phyloP scores from a whole-genome alignment of 2,329 filamentous ascomycete genomes.

The Neofusicoccum umdonicola region DNA sequence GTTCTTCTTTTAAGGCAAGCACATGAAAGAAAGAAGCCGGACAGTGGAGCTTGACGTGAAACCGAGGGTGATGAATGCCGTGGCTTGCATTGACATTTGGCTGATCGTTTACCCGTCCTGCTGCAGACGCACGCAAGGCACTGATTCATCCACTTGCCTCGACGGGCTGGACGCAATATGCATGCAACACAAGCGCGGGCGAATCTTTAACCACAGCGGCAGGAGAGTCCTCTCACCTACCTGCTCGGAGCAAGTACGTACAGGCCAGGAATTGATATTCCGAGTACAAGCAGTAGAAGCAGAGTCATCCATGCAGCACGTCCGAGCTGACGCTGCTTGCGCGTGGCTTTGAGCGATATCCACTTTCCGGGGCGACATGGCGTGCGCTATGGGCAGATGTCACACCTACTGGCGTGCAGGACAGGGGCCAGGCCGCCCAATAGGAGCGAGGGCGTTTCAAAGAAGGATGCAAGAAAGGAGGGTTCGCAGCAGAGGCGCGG shows the following conservation, averaged over 20 bases:
- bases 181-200: background rate
- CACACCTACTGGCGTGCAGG: background rate
- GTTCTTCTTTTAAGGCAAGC: background rate
- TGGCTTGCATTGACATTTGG: background rate
- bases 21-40: background rate
- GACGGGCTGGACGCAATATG: background rate
- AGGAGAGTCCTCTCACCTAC: background rate
- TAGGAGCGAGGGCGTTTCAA: constrained; percentile 2
- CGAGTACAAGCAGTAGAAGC: background rate
- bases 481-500: background rate
- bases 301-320: background rate
- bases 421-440: background rate
- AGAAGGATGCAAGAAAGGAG: constrained; percentile 7
- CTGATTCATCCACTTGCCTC: background rate
- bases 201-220: background rate
- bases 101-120: background rate
- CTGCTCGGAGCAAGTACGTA: too few relatives aligned
- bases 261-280: background rate
- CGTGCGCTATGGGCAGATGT: constrained; percentile 8
- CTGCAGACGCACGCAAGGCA: background rate
- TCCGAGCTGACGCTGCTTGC: background rate
- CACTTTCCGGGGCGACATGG: constrained; percentile 5
- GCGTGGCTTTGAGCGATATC: constrained; percentile 6
- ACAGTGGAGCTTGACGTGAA: background rate
- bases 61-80: background rate